phyloP scores from a whole-genome alignment of 805 yeast genomes.

The Ogataea pini region DNA sequence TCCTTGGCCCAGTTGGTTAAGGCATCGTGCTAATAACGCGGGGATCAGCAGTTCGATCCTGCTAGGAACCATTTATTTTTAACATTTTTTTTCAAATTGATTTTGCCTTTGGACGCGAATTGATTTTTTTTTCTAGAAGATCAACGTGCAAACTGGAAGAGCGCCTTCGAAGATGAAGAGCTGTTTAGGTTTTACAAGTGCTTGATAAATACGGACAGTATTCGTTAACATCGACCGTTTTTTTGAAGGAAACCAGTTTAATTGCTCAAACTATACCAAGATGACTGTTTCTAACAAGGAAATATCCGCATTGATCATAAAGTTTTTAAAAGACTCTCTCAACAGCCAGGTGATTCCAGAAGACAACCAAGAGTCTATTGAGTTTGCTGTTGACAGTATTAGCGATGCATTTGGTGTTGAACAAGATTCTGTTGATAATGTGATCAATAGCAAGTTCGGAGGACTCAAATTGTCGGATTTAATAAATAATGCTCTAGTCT shows the following conservation, averaged over 20 bases:
- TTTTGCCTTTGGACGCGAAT: background rate
- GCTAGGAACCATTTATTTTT: conserved; percentile 66
- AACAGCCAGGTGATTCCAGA: conserved; percentile 63
- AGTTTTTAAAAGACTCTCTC: conserved; percentile 63
- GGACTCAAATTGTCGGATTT: conserved; percentile 52
- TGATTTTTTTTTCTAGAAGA: conserved; percentile 6
- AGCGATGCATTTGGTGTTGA: conserved; percentile 75
- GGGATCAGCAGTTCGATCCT: conserved; percentile 85
- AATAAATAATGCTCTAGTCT: conserved; percentile 30
- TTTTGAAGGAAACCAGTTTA: background rate
- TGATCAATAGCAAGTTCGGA: conserved; percentile 40
- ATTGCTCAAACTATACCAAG: background rate
- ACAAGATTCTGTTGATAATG: conserved; percentile 32
- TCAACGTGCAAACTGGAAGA: background rate
- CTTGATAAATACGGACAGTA: no score
- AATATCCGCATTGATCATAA: conserved; percentile 71
- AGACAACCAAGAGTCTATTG: conserved; percentile 85
- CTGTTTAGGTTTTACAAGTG: background rate
- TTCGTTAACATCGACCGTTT: no score
- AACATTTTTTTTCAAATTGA: background rate
- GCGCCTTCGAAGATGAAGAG: conserved; percentile 5
- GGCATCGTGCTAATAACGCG: conserved; percentile 48
- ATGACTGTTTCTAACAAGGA: conserved; percentile 60
- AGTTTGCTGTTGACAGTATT: conserved; percentile 91
- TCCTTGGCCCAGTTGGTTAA: conserved; percentile 48